These are phyloP conservation scores for Allomyces arbusculus DNA, from an alignment of 192 early-diverging fungal genomes.

Conservation along the genomic window DNA sequence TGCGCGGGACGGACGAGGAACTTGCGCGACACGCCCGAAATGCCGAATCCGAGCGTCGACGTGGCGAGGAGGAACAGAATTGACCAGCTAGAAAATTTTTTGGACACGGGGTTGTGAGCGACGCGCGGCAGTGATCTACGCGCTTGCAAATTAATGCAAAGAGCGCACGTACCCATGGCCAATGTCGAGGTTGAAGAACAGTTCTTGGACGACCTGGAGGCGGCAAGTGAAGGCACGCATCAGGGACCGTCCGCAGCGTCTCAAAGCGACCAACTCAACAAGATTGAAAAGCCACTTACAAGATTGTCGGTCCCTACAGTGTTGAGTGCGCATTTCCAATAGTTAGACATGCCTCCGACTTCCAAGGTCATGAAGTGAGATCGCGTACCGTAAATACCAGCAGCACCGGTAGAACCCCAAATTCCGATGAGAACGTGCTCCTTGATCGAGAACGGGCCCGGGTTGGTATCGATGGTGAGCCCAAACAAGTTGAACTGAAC, in stretches of 20 bases:
- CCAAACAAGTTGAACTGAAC: conserved; percentile 25
- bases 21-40: conserved; percentile 24
- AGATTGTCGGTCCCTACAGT: too few species aligned
- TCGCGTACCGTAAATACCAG: conserved; percentile 31
- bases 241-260: too few species aligned
- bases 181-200: neutral
- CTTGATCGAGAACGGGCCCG: conserved; percentile 74
- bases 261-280: too few species aligned
- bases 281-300: too few species aligned
- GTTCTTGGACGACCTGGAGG: neutral
- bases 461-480: conserved; percentile 27
- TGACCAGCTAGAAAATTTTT: too few species aligned
- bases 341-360: too few species aligned
- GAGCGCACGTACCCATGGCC: neutral
- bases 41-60: conserved; percentile 28
- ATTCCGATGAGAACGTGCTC: conserved; percentile 69
- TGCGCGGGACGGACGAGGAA: conserved; percentile 24
- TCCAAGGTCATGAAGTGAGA: too few species aligned
- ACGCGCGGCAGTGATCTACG: too few species aligned
- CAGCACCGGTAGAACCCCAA: conserved; percentile 46
- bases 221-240: too few species aligned
- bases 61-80: conserved; percentile 20
- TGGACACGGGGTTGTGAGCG: too few species aligned
- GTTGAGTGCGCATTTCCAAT: too few species aligned
- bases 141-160: neutral